Base-by-base conservation (phyloP, 2,329 filamentous ascomycete species). In the Aurifilum marmelostoma region DNA sequence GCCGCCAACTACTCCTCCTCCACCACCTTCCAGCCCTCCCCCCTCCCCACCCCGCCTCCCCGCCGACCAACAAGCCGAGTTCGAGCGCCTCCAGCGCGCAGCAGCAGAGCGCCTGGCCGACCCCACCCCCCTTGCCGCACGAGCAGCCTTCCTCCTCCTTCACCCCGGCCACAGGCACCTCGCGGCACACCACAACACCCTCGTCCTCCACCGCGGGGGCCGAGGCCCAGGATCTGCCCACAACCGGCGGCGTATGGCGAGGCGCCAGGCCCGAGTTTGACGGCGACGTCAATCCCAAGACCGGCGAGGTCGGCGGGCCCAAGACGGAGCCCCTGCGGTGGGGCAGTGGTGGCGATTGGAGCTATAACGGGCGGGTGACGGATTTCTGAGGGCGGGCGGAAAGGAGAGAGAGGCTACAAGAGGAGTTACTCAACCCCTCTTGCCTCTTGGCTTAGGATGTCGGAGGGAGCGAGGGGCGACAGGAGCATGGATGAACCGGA, bases 281-380 rank as follows among this genome's bases (percentile, higher is more conserved):
- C 74, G 96, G 96, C 69, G 94, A 98, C 66, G 86, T 84, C 67
- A 98, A 99, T 79, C 96, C 96, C 2, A 91, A 91, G 84, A 99
- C 96, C 1, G 96, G 96, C 32, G 96, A 99, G 84, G 89, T 97
- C 14, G 96, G 96, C 7, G 96, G 96, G 0, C 96, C 96, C 7
- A 99, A 98, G 89, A 98, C 97, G 77, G 95, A 99, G 81, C 96
- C 96, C 65, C 77, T 98, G 77, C 83, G 94, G 75, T 97, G 95
- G 95, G 94, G 94, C 0, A 83, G 85, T 24, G 78, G 75, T 0
- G 90, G 92, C 0, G 88, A 91, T 75, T 99, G 94, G 91, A 97
- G 93, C 79, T 99, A 92, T 80, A 97, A 97, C 79, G 96, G 96
- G 61, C 85, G 95, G 72, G 94, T 97, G 67, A 98, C 95, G 32